phyloP scores from a whole-genome alignment of 1,139 yeast genomes.

The Yamadazyma blattariae region DNA sequence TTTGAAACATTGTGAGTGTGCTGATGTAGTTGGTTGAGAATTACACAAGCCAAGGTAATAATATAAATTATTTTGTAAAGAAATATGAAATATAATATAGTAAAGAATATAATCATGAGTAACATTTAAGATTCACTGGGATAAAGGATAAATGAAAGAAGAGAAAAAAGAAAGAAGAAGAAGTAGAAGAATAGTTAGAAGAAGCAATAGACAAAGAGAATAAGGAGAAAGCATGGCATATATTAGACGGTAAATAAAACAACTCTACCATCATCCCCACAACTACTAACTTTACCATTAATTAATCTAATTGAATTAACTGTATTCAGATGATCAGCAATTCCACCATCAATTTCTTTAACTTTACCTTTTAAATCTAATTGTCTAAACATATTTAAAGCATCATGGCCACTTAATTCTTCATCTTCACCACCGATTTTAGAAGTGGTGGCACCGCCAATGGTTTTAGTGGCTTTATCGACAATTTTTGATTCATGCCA shows the following conservation, averaged over 20 bases:
- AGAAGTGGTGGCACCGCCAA: constrained; percentile 54
- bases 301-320: constrained; percentile 74
- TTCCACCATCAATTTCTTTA: constrained; percentile 33
- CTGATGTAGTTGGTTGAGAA: too few species aligned
- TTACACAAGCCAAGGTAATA: too few species aligned
- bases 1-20: too few species aligned
- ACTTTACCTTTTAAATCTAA: constrained; percentile 90
- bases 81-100: too few species aligned
- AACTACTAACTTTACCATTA: constrained; percentile 35
- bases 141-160: too few species aligned
- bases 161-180: too few species aligned
- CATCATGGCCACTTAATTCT: constrained; percentile 72
- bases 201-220: too few species aligned
- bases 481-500: constrained; percentile 69
- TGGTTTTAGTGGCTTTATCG: constrained; percentile 50
- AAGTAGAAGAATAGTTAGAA: too few species aligned
- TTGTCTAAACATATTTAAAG: constrained; percentile 93
- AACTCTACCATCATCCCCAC: constrained; percentile 84
- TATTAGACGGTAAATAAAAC: constrained; percentile 68
- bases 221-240: too few species aligned
- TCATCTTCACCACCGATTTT: constrained; percentile 45
- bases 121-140: too few species aligned
- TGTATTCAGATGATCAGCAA: constrained; percentile 89
- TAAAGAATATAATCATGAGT: too few species aligned
- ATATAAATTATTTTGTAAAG: too few species aligned